These are phyloP conservation scores for Scorias spongiosa DNA, from an alignment of 2,329 filamentous ascomycete genomes.

Conservation along the genomic window DNA sequence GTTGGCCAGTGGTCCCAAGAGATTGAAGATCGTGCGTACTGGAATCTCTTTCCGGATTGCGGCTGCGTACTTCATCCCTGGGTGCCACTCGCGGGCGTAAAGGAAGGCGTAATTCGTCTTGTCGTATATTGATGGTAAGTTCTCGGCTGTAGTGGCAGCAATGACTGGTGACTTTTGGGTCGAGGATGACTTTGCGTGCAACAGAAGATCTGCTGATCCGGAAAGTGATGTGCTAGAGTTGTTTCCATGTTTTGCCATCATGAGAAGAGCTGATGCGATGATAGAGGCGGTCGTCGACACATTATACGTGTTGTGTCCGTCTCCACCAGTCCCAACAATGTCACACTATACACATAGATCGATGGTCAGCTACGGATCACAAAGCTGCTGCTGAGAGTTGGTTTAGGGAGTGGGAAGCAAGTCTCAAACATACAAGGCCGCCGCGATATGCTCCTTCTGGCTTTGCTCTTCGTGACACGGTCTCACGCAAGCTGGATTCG, in stretches of 20 bases:
- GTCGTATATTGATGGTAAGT: slow-evolving; percentile 58
- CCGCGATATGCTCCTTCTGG: slow-evolving; percentile 64
- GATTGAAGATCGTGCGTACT: slow-evolving; percentile 94
- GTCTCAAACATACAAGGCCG: slow-evolving; percentile 52
- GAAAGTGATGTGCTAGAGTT: slow-evolving; percentile 89
- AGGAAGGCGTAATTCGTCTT: slow-evolving; percentile 86
- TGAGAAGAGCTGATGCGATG: slow-evolving; percentile 67
- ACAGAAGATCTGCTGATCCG: slow-evolving; percentile 82
- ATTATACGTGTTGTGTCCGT: slow-evolving; percentile 96
- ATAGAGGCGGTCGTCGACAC: slow-evolving; percentile 93
- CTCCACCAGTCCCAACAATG: slow-evolving; percentile 93
- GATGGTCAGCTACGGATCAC: slow-evolving; percentile 3
- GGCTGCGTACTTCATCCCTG: slow-evolving; percentile 80
- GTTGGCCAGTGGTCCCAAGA: slow-evolving; percentile 83
- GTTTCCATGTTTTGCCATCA: slow-evolving; percentile 92
- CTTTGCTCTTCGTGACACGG: slow-evolving; percentile 45
- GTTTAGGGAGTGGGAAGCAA: too few relatives aligned
- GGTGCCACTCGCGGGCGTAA: slow-evolving; percentile 91
- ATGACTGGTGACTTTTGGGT: slow-evolving; percentile 57
- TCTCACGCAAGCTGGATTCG: slow-evolving; percentile 40
- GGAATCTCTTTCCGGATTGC: slow-evolving; percentile 75
- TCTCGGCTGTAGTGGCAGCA: slow-evolving; percentile 54
- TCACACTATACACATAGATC: slow-evolving; percentile 43
- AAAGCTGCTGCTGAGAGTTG: too few relatives aligned
- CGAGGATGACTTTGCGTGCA: slow-evolving; percentile 39